Evolutionary conservation across 1,284 basidiomycete species (phyloP).

Genomic region (Rhodotorula sp.): DNA sequence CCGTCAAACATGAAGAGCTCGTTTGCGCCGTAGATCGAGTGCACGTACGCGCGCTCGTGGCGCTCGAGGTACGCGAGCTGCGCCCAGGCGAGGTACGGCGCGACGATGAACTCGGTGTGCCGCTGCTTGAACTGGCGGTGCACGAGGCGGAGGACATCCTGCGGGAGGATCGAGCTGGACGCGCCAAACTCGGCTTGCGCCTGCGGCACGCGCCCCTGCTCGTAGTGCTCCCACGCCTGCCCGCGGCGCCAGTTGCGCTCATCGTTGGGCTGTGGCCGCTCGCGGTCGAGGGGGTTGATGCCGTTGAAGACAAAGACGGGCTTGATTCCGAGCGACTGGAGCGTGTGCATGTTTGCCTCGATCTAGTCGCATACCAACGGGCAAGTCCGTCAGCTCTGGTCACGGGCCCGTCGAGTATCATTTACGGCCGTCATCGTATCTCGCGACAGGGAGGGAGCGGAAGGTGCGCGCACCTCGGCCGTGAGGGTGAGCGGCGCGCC

Average conservation of each 20-base stretch:
- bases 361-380: conserved; percentile 58
- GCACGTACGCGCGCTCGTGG: conserved; percentile 90
- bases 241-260: conserved; percentile 49
- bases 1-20: conserved; percentile 84
- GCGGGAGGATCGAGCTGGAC: conserved; percentile 65
- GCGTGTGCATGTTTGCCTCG: conserved; percentile 82
- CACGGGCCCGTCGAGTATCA: no score
- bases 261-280: conserved; percentile 29
- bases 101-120: conserved; percentile 93
- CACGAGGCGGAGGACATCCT: conserved; percentile 90
- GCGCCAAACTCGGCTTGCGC: conserved; percentile 78
- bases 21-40: conserved; percentile 87
- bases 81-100: conserved; percentile 90
- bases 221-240: conserved; percentile 87
- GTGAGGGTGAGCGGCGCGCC: conserved; percentile 85
- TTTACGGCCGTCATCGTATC: no score
- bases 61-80: conserved; percentile 94
- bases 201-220: conserved; percentile 80
- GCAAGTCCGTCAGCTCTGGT: no score
- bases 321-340: conserved; percentile 86
- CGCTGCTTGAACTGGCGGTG: conserved; percentile 90
- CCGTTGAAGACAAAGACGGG: conserved; percentile 97
- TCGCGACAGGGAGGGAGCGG: not conserved
- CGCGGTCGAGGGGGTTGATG: conserved; percentile 61
- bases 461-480: conserved; percentile 47